Evolutionary conservation across 306 rosid genomes (phyloP).

Genomic region (Acacia acuminata): DNA sequence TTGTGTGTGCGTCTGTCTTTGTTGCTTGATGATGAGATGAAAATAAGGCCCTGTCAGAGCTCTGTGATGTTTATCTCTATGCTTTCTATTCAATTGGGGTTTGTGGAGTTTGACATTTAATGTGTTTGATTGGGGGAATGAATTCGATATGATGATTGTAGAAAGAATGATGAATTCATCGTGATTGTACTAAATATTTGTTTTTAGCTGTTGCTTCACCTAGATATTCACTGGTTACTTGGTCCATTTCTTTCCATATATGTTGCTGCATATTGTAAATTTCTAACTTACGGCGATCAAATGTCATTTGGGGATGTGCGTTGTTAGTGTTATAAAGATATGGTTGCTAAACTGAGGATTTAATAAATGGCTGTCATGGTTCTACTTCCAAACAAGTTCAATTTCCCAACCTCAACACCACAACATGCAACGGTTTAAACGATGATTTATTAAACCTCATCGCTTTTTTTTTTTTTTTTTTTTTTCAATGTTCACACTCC

Average conservation of each 20-base stretch:
- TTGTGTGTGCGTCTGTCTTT: background rate
- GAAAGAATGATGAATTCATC: background rate
- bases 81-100: background rate
- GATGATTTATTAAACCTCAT: background rate
- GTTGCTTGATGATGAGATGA: background rate
- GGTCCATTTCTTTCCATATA: background rate
- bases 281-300: background rate
- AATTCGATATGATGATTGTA: background rate
- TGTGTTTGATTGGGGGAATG: background rate
- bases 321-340: background rate
- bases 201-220: background rate
- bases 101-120: background rate
- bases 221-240: background rate
- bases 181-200: background rate
- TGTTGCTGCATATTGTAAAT: background rate
- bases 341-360: background rate
- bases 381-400: background rate
- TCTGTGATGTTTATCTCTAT: background rate
- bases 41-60: conserved; percentile 14
- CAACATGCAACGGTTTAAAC: background rate
- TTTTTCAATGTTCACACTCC: background rate
- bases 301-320: background rate
- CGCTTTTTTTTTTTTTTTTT: no score
- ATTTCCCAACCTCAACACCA: background rate
- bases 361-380: background rate